Base-by-base conservation (phyloP, 345 rosid species). In the Barbarea vulgaris region DNA sequence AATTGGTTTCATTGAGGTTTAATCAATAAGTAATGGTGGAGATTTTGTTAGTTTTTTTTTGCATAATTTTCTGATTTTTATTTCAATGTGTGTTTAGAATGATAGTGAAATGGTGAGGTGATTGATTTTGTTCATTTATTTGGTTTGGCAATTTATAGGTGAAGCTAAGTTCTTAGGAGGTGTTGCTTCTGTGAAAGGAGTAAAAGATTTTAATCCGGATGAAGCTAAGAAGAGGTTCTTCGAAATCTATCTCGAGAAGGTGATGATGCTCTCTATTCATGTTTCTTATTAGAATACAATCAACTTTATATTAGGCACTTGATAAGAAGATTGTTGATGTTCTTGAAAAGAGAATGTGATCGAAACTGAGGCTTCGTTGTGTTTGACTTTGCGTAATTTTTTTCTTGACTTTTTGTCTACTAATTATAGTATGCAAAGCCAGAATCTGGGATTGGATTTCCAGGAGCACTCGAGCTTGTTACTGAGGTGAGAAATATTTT, bases 131-230 rank as follows among this genome's bases (percentile, higher is more conserved):
- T 39, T 8, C 12, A 5, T 30, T 51, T 18, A 5, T 3, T 58
- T 22, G 48, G 28, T 62, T 70, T 70, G 36, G 28, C 2, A 1
- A 77, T 64, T 77, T 25, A 57, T 46, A 94, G 98, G 97, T 18
- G 99, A 90, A 87, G 97, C 93, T 18, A 89, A 84, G 70, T 89
- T 92, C 81, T 81, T 95, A 74, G 93, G 97, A 72, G 97, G 99
- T 13, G 97, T 92, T 64, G 98, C 98, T 74, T 75, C 88, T n/a
- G 84, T 82, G 17, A 95, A 95, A 82, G 97, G 89, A 61, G 87
- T 95, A 3, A 19, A 82, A 79, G 92, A 80, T 4, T 95, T 90
- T 63, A 78, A 86, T 77, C 58, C 96, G 0, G 86, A 87, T 44
- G 87, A 71, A 13, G 93, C 92, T 24, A 92, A 95, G 60, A 87